Base-by-base conservation (phyloP, 169 alveolate species). In the Plasmodium billcollinsi region DNA sequence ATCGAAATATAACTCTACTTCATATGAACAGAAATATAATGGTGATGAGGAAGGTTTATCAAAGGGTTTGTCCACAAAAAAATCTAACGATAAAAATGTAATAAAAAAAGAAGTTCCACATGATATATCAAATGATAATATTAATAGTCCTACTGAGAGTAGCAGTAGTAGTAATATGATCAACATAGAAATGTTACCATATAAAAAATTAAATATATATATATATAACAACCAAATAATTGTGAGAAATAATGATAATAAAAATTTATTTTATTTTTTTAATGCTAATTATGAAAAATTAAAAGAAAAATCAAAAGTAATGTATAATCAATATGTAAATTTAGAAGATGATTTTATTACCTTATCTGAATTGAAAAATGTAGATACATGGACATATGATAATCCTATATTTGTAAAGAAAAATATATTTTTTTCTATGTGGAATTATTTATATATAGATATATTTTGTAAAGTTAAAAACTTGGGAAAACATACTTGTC, bases 371-470 rank as follows among this genome's bases (percentile, higher is more conserved):
- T 26, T 80, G 14, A 66, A 24, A 8, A 52, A 20, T 11, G 39
- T 50, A 6, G 26, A 71, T 67, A 33, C 47, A 8, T 4, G 20
- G 26, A 39, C 58, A 1, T 80, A 67, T 69, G 45, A 49, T 3
- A 80, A 67, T 47, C 29, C 58, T 2, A 33, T 72, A 54, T 14
- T 39, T 5, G 8, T 80, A 29, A 33, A 67, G 63, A 80, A 54
- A 49, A 69, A 47, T 39, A 39, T 67, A 3, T 39, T 54, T 18
- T 80, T 66, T 52, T 67, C 90, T 39, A 1, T 67, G 0, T 80
- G 90, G 90, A 67, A 80, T 61, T 80, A 67, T 49, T 33, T 80
- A 15, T 80, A 80, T 69, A 71, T 80, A 2, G 73, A 80, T 62
- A 67, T 80, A 54, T 54, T 33, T 8, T 18, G 18, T 12, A 80